phyloP scores from a whole-genome alignment of 2,329 filamentous ascomycete genomes.

The Aureobasidium sp. region DNA sequence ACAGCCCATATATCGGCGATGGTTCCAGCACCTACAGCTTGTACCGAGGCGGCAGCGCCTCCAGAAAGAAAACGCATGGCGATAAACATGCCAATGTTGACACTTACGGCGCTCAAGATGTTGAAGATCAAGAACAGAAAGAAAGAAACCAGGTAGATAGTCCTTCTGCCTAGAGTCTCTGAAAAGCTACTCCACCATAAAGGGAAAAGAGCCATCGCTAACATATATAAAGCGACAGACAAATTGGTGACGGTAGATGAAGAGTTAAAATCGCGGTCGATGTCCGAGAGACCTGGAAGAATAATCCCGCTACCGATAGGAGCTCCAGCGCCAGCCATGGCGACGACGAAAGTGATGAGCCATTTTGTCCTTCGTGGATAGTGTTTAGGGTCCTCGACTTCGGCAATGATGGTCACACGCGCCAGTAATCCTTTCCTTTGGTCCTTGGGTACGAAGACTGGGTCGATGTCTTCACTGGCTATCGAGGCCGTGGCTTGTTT shows the following conservation, averaged over 20 bases:
- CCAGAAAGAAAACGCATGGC: constrained; percentile 67
- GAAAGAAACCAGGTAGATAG: constrained; percentile 74
- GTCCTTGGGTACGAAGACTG: constrained; percentile 42
- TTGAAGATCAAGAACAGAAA: constrained; percentile 64
- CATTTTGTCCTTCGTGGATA: constrained; percentile 74
- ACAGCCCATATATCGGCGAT: constrained; percentile 76
- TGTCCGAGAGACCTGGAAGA: constrained; percentile 58
- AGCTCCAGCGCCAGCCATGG: constrained; percentile 67
- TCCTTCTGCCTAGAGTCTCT: constrained; percentile 62
- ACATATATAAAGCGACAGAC: constrained; percentile 73
- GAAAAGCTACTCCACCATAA: constrained; percentile 84
- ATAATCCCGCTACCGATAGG: constrained; percentile 82
- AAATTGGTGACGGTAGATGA: constrained; percentile 64
- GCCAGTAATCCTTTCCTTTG: constrained; percentile 67
- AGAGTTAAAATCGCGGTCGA: constrained; percentile 56
- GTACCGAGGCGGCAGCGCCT: constrained; percentile 71
- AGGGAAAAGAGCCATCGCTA: constrained; percentile 75
- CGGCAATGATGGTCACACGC: constrained; percentile 64
- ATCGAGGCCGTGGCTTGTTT: constrained; percentile 5
- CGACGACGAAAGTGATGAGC: constrained; percentile 72
- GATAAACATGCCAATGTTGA: constrained; percentile 68
- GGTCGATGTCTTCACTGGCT: constrained; percentile 20
- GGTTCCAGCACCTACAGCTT: constrained; percentile 76
- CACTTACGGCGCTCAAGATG: constrained; percentile 60
- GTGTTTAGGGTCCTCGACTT: constrained; percentile 68